Percentiles rank a stretch among this genome's conserved stretches.
phyloP scores from a whole-genome alignment of 176 grass and related monocot genomes.

The Triticum urartu region DNA sequence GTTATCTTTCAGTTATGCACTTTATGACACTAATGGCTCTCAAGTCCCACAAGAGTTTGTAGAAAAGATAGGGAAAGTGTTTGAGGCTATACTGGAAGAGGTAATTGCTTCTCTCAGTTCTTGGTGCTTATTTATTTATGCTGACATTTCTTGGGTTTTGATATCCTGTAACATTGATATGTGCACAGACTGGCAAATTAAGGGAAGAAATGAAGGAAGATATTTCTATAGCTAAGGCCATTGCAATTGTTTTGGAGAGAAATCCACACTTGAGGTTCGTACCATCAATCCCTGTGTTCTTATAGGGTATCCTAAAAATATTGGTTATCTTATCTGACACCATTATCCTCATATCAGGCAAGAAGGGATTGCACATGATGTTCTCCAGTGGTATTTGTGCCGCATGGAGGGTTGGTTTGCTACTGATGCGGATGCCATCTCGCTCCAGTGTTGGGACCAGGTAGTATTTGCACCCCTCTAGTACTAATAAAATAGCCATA shows the following conservation, averaged over 20 bases:
- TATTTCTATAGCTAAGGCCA: slow-evolving; percentile 91
- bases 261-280: slow-evolving; percentile 74
- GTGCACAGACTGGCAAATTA: slow-evolving; percentile 70
- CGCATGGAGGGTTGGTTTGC: slow-evolving; percentile 99
- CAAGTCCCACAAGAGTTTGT: slow-evolving; percentile 92
- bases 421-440: slow-evolving; percentile 86
- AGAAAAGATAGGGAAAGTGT: slow-evolving; percentile 76
- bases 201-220: slow-evolving; percentile 68
- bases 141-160: background rate
- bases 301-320: background rate
- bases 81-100: slow-evolving; percentile 90
- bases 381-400: slow-evolving; percentile 96
- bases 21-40: slow-evolving; percentile 73
- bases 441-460: slow-evolving; percentile 85
- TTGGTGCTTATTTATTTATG: background rate
- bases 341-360: slow-evolving; percentile 48
- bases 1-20: slow-evolving; percentile 70
- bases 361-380: slow-evolving; percentile 87
- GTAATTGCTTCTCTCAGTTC: slow-evolving; percentile 36
- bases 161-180: background rate
- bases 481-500: background rate
- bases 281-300: slow-evolving; percentile 14
- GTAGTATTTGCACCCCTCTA: background rate
- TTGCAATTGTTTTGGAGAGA: slow-evolving; percentile 72
- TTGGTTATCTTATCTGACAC: slow-evolving; percentile 12